A percentile compares a stretch with the other conserved stretches of the same genome.
Evolutionary conservation across 306 rosid genomes (phyloP).

Genomic region (Cicer yamashitae): DNA sequence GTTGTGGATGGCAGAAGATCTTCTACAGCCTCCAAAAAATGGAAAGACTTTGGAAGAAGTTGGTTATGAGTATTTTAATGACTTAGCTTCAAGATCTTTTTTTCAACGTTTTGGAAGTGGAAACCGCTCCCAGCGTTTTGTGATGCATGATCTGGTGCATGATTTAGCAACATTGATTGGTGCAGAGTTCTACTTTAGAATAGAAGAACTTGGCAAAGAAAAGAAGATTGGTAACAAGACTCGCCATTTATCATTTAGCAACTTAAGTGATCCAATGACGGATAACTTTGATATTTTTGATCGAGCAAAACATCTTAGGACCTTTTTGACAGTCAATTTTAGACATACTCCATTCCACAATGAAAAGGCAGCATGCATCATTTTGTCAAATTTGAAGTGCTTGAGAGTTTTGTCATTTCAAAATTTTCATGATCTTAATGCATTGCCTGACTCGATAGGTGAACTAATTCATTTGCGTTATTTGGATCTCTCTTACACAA

Average conservation of each 20-base stretch:
- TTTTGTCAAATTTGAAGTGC: background rate
- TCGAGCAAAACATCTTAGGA: background rate
- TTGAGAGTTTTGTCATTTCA: background rate
- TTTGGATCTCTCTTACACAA: background rate
- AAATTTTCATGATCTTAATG: background rate
- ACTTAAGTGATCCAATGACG: background rate
- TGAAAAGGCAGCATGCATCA: background rate
- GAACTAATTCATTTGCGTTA: constrained; percentile 3
- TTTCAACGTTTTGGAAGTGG: background rate
- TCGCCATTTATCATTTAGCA: constrained; percentile 19
- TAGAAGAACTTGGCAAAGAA: background rate
- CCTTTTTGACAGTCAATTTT: background rate
- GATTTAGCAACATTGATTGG: background rate
- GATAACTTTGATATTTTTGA: background rate
- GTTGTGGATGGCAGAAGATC: constrained; percentile 17
- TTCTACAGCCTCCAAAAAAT: background rate
- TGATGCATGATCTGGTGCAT: constrained; percentile 23
- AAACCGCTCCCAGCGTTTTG: background rate
- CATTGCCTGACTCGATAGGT: background rate
- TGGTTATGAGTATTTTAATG: constrained; percentile 10
- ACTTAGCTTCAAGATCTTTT: constrained; percentile 10
- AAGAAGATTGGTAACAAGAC: background rate
- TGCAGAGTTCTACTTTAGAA: background rate
- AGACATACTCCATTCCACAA: background rate
- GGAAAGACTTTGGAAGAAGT: background rate